phyloP scores from a whole-genome alignment of 2,329 filamentous ascomycete species.

The Xylariales sp. region DNA sequence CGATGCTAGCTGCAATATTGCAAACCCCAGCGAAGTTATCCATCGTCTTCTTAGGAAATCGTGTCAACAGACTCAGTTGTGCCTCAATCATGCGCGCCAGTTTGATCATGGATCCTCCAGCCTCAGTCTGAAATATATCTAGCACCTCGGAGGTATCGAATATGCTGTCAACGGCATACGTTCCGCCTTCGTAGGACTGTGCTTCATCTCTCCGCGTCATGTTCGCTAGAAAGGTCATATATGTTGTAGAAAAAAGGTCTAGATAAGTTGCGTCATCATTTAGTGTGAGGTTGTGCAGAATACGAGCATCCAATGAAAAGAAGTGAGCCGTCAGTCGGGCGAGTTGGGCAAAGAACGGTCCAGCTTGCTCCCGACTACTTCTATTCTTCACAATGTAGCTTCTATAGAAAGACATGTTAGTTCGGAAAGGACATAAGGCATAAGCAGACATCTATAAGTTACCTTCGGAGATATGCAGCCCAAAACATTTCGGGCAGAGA shows the following conservation, averaged over 20 bases:
- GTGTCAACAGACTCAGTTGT: conserved; percentile 35
- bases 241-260: conserved; percentile 38
- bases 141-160: conserved; percentile 35
- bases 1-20: conserved; percentile 15
- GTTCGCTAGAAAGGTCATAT: conserved; percentile 38
- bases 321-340: conserved; percentile 49
- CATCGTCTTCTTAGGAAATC: conserved; percentile 39
- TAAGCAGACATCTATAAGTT: too few species aligned
- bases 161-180: conserved; percentile 20
- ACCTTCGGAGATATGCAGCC: conserved; percentile 36
- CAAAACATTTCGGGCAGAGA: conserved; percentile 46
- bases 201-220: conserved; percentile 31
- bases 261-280: conserved; percentile 27
- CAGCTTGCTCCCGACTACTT: conserved; percentile 25
- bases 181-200: conserved; percentile 24
- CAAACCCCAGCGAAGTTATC: conserved; percentile 36
- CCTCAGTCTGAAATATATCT: conserved; percentile 31
- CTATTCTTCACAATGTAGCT: conserved; percentile 11
- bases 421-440: not conserved
- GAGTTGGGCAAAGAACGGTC: conserved; percentile 31
- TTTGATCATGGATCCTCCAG: conserved; percentile 32
- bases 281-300: conserved; percentile 19
- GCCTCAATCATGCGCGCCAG: conserved; percentile 38
- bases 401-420: conserved; percentile 11
- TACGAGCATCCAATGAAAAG: conserved; percentile 42